Percentiles rank a stretch among this genome's conserved stretches.
Evolutionary conservation across 305 asterid species (phyloP).

Genomic region (Fraxinus floribunda): DNA sequence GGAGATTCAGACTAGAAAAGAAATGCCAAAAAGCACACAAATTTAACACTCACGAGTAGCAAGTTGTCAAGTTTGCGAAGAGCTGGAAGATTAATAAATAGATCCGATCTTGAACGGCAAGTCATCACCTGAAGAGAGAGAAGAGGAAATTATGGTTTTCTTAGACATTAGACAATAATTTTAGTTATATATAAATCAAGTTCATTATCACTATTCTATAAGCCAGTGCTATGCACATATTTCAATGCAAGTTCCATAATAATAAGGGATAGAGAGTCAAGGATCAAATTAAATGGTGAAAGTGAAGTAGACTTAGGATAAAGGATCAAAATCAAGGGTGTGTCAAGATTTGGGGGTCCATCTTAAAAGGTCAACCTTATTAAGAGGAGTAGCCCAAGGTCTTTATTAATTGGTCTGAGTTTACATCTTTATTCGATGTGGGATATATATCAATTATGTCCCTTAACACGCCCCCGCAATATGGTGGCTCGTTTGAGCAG

Average conservation of each 20-base stretch:
- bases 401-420: too few species aligned
- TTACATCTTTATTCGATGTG: too few species aligned
- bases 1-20: not conserved
- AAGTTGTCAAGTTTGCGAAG: constrained; percentile 85
- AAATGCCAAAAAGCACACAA: not conserved
- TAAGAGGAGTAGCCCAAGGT: too few species aligned
- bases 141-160: not conserved
- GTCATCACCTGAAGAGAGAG: constrained; percentile 40
- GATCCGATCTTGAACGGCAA: constrained; percentile 73
- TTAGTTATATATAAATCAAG: not conserved
- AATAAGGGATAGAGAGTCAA: not conserved
- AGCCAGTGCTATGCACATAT: not conserved
- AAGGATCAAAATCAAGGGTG: not conserved
- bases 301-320: not conserved
- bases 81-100: constrained; percentile 77
- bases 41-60: constrained; percentile 66
- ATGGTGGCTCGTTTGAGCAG: too few species aligned
- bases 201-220: not conserved
- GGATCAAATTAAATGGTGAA: not conserved
- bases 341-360: too few species aligned
- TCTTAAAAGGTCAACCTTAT: too few species aligned
- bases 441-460: too few species aligned
- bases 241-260: not conserved
- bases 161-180: not conserved
- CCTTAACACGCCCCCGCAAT: too few species aligned